Conservation (phyloP, 768 basidiomycete genomes). For the Neoboletus subvelutipes region DNA sequence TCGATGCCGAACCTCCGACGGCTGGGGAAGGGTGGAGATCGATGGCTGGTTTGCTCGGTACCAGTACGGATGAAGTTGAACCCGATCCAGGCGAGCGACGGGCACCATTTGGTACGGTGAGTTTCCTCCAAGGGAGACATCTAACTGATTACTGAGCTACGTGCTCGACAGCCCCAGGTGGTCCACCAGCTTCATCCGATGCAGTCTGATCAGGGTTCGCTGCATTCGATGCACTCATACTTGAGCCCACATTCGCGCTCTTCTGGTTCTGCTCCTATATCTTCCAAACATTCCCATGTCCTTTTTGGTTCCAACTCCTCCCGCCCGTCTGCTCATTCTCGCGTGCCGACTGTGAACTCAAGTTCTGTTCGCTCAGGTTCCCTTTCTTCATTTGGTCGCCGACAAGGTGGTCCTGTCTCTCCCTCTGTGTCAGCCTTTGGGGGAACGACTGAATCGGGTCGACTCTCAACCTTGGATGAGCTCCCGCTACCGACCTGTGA, state of each 20-base stretch:
- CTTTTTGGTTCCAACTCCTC: slow-evolving; percentile 57
- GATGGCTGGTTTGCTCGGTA: slow-evolving; percentile 35
- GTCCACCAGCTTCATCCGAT: slow-evolving; percentile 41
- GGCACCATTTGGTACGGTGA: slow-evolving; percentile 64
- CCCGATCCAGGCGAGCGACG: slow-evolving; percentile 37
- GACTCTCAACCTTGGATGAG: slow-evolving; percentile 26
- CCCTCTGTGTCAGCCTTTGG: slow-evolving; percentile 56
- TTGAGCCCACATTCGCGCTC: slow-evolving; percentile 46
- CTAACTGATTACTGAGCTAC: slow-evolving; percentile 13
- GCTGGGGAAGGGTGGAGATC: slow-evolving; percentile 62
- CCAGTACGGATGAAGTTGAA: slow-evolving; percentile 18
- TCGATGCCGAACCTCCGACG: slow-evolving; percentile 68
- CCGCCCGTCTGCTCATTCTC: slow-evolving; percentile 47
- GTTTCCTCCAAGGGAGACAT: slow-evolving; percentile 26
- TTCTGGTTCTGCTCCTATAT: slow-evolving; percentile 55
- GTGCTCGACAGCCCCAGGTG: slow-evolving; percentile 40
- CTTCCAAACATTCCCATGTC: slow-evolving; percentile 42
- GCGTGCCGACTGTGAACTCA: slow-evolving; percentile 35
- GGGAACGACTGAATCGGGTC: slow-evolving; percentile 15
- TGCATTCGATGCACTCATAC: slow-evolving; percentile 63
- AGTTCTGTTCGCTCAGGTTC: slow-evolving; percentile 49
- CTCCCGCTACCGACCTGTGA: slow-evolving; percentile 12
- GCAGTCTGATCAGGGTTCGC: slow-evolving; percentile 61
- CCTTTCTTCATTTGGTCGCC: slow-evolving; percentile 53
- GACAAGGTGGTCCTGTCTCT: slow-evolving; percentile 37